Evolutionary conservation across 768 basidiomycete species (phyloP).

Genomic region (Flagelloscypha sp.): DNA sequence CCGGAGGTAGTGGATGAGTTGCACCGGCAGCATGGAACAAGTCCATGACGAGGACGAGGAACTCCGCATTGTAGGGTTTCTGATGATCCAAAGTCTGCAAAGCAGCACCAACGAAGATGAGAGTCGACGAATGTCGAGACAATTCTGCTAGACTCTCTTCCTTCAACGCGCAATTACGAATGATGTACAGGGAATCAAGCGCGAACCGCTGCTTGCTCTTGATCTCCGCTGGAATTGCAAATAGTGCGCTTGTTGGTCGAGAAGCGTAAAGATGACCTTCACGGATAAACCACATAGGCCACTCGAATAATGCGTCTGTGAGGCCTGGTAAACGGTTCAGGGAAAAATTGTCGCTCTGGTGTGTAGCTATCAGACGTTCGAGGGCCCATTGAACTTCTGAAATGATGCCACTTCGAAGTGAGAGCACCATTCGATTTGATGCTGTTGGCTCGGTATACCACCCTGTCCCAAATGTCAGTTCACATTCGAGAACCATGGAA

Average conservation of each 20-base stretch:
- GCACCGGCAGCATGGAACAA: conserved; percentile 57
- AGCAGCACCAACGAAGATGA: conserved; percentile 57
- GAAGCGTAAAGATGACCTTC: no score
- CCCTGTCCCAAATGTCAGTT: conserved; percentile 33
- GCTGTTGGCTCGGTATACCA: conserved; percentile 80
- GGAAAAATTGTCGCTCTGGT: conserved; percentile 68
- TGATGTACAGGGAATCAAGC: conserved; percentile 75
- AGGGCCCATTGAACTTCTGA: conserved; percentile 86
- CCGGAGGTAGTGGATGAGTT: conserved; percentile 28
- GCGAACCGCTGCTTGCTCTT: conserved; percentile 62
- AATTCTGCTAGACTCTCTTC: conserved; percentile 61
- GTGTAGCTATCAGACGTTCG: conserved; percentile 75
- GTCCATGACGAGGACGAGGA: conserved; percentile 64
- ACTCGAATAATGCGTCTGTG: conserved; percentile 76
- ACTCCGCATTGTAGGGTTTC: conserved; percentile 64
- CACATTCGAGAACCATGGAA: no score
- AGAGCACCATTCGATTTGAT: conserved; percentile 86
- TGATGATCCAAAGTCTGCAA: conserved; percentile 53
- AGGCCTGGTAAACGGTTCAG: conserved; percentile 69
- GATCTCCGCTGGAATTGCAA: conserved; percentile 44
- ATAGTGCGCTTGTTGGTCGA: no score
- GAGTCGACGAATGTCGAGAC: conserved; percentile 47
- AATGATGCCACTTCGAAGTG: conserved; percentile 75
- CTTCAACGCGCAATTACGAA: conserved; percentile 77
- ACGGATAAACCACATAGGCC: conserved; percentile 77